Evolutionary conservation across 306 rosid species (phyloP), one percentile per base, ranked within the genome.

Genomic region (Quercus ilex): DNA sequence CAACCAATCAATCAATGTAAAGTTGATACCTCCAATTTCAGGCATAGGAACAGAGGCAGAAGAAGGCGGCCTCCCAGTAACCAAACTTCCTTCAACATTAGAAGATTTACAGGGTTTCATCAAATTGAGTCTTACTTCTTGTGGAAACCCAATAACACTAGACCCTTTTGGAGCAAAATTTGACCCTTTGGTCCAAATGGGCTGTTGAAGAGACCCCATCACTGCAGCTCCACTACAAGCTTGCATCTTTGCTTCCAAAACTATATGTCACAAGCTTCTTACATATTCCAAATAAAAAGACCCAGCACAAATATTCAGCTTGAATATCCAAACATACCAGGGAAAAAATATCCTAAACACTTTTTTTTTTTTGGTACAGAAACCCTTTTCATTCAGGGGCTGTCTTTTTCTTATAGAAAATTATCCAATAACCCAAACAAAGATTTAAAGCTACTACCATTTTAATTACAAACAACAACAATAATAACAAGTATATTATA

Each of bases 161-260:
- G 33, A 64, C 52, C 89, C 87, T 64, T 83, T 84, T 12, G 82
- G 53, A 76, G 80, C 83, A 73, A 81, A 80, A 56, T 33, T 74
- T 31, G 82, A 69, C 67, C 87, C 85, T 74, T 87, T 91, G 23
- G 52, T 83, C 88, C 89, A 88, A 77, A 80, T 73, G 49, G 86
- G 79, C 80, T 88, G 90, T 75, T 91, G 94, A 75, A 88, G 58
- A 58, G 91, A 86, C 74, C 93, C 90, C 93, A 85, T 88, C 83
- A 86, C 63, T 15, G 91, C 84, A 77, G 80, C 80, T 79, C 92
- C 89, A 74, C 81, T 26, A 38, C 83, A 79, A 41, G 90, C 86
- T 73, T 90, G 93, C 97, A 92, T 92, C 81, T 58, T 86, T 21
- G 62, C 79, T 57, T 71, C 76, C 51, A 28, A 73, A 4, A 30